Conservation (phyloP, 2,329 filamentous ascomycete genomes). For the Hortaea sp. region DNA sequence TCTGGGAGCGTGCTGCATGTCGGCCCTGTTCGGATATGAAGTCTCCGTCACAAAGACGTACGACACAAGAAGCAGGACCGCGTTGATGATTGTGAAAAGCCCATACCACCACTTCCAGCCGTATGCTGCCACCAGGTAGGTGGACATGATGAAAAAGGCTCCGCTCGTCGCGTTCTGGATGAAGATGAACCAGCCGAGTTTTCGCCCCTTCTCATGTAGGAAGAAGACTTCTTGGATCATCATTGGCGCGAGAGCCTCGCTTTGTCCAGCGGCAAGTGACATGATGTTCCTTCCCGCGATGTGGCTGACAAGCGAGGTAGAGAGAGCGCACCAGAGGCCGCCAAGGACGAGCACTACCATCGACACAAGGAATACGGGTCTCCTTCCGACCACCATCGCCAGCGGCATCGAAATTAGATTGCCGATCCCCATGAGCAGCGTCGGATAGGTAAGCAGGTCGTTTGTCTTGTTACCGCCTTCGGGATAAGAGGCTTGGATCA, state of each 20-base stretch:
- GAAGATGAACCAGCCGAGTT: not conserved
- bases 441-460: too few species aligned
- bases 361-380: constrained; percentile 3
- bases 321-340: constrained; percentile 13
- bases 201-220: constrained; percentile 8
- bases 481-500: too few species aligned
- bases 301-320: constrained; percentile 9
- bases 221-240: constrained; percentile 11
- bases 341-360: constrained; percentile 18
- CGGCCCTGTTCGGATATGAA: too few species aligned
- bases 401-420: too few species aligned
- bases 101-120: not conserved
- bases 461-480: too few species aligned
- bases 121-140: not conserved
- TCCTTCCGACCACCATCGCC: too few species aligned
- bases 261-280: constrained; percentile 17
- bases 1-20: too few species aligned
- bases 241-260: constrained; percentile 10
- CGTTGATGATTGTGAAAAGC: not conserved
- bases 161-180: not conserved
- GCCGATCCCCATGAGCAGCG: too few species aligned
- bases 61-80: not conserved
- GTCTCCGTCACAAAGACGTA: not conserved
- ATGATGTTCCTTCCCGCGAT: constrained; percentile 20
- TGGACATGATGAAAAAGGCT: not conserved